A percentile compares a stretch with the other conserved stretches of the same genome.
Evolutionary conservation across 2,329 filamentous ascomycete genomes (phyloP).

Genomic region (Penicillium sp.): DNA sequence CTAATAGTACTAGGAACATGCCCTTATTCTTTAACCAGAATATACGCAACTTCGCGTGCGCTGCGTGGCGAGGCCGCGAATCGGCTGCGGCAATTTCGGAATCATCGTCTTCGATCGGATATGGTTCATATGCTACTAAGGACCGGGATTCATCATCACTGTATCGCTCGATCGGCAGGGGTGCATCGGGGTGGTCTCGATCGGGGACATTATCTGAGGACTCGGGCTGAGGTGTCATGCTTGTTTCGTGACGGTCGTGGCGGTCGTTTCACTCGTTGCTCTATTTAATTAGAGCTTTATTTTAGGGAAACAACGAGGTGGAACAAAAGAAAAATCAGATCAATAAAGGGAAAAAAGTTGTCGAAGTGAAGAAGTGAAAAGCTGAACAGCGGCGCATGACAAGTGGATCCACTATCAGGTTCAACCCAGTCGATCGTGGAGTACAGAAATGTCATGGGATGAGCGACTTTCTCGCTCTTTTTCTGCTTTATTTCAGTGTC

Average conservation of each 20-base stretch:
- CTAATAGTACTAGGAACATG: constrained; percentile 68
- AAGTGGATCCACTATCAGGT: neutral
- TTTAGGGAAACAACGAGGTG: neutral
- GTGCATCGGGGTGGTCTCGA: constrained; percentile 16
- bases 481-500: too few species aligned
- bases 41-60: constrained; percentile 25
- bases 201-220: neutral
- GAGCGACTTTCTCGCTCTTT: too few species aligned
- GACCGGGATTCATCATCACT: constrained; percentile 12
- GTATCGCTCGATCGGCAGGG: constrained; percentile 11
- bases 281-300: neutral
- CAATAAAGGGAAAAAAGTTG: too few species aligned
- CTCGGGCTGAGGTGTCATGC: neutral
- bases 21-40: constrained; percentile 68
- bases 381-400: neutral
- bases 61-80: constrained; percentile 25
- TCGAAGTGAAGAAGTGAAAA: neutral
- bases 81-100: neutral
- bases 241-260: neutral
- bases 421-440: neutral
- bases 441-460: neutral
- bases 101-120: constrained; percentile 14
- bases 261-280: neutral
- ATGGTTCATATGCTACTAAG: constrained; percentile 18
- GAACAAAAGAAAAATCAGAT: neutral